phyloP scores from a whole-genome alignment of 192 early-diverging fungal species.

The Jimgerdemannia lactiflua region DNA sequence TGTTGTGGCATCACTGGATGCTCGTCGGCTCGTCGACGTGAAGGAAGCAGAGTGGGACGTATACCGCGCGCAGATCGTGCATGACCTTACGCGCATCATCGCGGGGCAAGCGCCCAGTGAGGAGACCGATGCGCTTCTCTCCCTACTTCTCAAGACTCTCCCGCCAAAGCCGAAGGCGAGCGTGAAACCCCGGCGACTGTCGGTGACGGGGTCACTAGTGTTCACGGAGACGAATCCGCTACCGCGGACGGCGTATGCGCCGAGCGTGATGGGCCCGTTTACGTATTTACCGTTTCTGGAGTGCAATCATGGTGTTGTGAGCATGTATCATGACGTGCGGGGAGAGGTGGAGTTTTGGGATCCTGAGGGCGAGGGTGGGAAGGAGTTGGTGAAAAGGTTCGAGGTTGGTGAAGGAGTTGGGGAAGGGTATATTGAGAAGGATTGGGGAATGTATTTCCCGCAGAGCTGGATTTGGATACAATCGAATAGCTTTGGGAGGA shows the following conservation, averaged over 20 bases:
- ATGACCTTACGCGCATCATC: slow-evolving; percentile 13
- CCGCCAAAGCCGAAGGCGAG: no score
- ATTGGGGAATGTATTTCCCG: slow-evolving; percentile 50
- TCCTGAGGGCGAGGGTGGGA: background rate
- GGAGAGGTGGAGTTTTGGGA: slow-evolving; percentile 25
- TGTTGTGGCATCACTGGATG: slow-evolving; percentile 28
- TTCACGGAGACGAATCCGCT: slow-evolving; percentile 23
- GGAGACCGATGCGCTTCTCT: no score
- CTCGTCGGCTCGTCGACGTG: slow-evolving; percentile 24
- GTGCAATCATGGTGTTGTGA: slow-evolving; percentile 47
- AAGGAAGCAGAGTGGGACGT: slow-evolving; percentile 28
- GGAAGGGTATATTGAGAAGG: slow-evolving; percentile 46
- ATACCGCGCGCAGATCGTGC: slow-evolving; percentile 11
- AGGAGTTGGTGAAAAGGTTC: slow-evolving; percentile 6
- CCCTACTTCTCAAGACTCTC: no score
- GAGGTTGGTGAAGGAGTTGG: slow-evolving; percentile 22
- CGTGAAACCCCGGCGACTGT: no score
- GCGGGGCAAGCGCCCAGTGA: background rate
- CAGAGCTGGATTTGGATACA: slow-evolving; percentile 51
- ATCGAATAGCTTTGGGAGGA: slow-evolving; percentile 32
- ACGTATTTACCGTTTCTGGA: slow-evolving; percentile 44
- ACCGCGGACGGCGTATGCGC: slow-evolving; percentile 15
- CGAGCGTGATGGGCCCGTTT: slow-evolving; percentile 42
- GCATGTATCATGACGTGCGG: slow-evolving; percentile 26
- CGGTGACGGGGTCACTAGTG: background rate